A percentile compares a stretch with the other conserved stretches of the same genome.
These are phyloP conservation scores for Lachnellula suecica DNA, from an alignment of 2,329 filamentous ascomycete genomes.

Conservation along the genomic window DNA sequence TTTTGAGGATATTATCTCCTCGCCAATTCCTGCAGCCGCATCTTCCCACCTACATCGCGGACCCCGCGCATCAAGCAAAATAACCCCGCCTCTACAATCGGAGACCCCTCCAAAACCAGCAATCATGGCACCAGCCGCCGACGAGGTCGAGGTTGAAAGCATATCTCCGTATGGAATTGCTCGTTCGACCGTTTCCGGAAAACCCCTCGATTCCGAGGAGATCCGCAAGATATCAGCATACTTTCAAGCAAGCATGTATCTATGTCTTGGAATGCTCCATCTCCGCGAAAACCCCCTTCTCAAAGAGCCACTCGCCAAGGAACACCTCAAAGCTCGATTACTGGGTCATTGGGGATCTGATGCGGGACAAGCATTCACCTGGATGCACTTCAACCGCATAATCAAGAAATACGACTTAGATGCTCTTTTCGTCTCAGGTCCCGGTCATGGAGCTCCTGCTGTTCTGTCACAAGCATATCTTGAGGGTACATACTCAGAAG, in stretches of 20 bases:
- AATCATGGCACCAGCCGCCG: slow-evolving; percentile 25
- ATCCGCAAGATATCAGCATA: slow-evolving; percentile 68
- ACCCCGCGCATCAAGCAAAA: neutral
- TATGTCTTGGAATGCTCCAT: slow-evolving; percentile 79
- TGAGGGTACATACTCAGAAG: slow-evolving; percentile 74
- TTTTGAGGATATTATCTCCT: too few species aligned
- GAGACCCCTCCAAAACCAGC: neutral
- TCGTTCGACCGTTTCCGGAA: slow-evolving; percentile 61
- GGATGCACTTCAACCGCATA: slow-evolving; percentile 78
- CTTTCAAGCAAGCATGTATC: slow-evolving; percentile 73
- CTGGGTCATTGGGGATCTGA: slow-evolving; percentile 79
- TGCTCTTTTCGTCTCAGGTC: slow-evolving; percentile 71
- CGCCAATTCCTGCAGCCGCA: too few species aligned
- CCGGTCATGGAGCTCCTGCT: slow-evolving; percentile 75
- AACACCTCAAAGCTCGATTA: slow-evolving; percentile 70
- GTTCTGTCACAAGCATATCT: slow-evolving; percentile 75
- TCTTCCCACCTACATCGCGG: neutral
- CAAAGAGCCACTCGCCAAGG: slow-evolving; percentile 63
- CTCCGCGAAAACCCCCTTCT: slow-evolving; percentile 73
- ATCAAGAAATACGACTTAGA: slow-evolving; percentile 80
- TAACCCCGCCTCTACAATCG: neutral
- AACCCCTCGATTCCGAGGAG: slow-evolving; percentile 64
- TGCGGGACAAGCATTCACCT: slow-evolving; percentile 79
- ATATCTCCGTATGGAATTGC: slow-evolving; percentile 66
- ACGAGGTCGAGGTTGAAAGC: slow-evolving; percentile 45